phyloP scores from a whole-genome alignment of 2,329 filamentous ascomycete species.

The Ascomycota sp. region DNA sequence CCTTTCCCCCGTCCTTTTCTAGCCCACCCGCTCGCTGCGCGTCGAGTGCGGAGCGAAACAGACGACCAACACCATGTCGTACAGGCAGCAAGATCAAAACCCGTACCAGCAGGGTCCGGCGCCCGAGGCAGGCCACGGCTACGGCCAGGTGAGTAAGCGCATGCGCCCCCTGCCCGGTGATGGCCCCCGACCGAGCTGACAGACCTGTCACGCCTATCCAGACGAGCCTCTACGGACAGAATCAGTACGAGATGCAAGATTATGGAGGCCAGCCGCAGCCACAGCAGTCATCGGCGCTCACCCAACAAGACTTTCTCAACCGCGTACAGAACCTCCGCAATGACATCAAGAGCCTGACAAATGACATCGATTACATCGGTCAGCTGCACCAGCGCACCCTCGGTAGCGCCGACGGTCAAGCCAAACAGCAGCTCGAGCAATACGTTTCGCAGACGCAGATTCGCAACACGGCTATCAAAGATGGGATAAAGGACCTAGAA shows the following conservation, averaged over 20 bases:
- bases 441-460: conserved; percentile 50
- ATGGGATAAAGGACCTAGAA: conserved; percentile 60
- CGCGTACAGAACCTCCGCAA: conserved; percentile 46
- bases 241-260: conserved; percentile 30
- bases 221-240: conserved; percentile 4
- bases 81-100: conserved; percentile 6
- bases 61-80: conserved; percentile 9
- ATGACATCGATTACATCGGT: conserved; percentile 45
- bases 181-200: no score
- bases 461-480: conserved; percentile 55
- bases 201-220: no score
- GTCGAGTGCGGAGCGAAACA: no score
- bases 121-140: conserved; percentile 4
- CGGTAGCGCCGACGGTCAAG: conserved; percentile 37
- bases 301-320: conserved; percentile 45
- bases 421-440: conserved; percentile 39
- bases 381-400: conserved; percentile 53
- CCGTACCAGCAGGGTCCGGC: conserved; percentile 6
- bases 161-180: no score
- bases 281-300: conserved; percentile 20
- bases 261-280: conserved; percentile 19
- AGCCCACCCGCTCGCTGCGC: no score
- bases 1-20: no score
- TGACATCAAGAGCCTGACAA: conserved; percentile 46
- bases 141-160: conserved; percentile 5